Base-by-base conservation (phyloP, 768 basidiomycete genomes). In the Cystobasidium onofrii region DNA sequence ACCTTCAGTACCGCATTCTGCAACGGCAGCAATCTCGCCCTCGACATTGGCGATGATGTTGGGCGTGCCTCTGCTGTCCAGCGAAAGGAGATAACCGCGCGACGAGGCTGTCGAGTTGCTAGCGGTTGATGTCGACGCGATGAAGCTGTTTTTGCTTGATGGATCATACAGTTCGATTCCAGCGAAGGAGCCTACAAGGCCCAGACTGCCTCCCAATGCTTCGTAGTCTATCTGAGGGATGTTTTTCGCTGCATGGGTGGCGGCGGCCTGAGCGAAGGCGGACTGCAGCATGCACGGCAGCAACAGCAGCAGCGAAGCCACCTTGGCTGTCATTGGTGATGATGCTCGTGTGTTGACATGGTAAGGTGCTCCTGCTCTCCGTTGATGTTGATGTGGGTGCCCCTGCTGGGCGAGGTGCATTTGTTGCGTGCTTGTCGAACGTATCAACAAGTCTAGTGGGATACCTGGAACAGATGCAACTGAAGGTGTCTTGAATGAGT, bases 171-270 rank as follows among this genome's bases (percentile, higher is more conserved):
- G 79, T 79, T 89, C 89, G 75, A 99, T 83, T 55, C 93, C 95
- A 27, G 89, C 86, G 80, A 97, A 99, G 39, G 90, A 85, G 73
- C 95, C 95, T 31, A 88, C 88, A 50, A 97, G 84, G 72, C 88
- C 92, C 63, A 97, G 92, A 69, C 85, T 88, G 6, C 57, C 57
- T 76, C 95, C 95, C 91, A 99, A 94, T 66, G 89, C 88, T 77
- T 84, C 82, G 78, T 87, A 89, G 81, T 90, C 89, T 78, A 90
- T 73, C 57, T 39, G 36, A 2, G 74, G 74, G 25, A 36, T 64
- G 46, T 34, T 61, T 20, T 34, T 33, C 50, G 39, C 23, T n/a
- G 33, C 55, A n/a, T 33, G 34, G 54, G 65, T 54, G n/a, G 66
- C 64, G 33, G 66, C 64, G 33, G 50, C 74, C 29, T 29, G 66